Conservation (phyloP, 257 asterid species). For the Solanum rostratum region DNA sequence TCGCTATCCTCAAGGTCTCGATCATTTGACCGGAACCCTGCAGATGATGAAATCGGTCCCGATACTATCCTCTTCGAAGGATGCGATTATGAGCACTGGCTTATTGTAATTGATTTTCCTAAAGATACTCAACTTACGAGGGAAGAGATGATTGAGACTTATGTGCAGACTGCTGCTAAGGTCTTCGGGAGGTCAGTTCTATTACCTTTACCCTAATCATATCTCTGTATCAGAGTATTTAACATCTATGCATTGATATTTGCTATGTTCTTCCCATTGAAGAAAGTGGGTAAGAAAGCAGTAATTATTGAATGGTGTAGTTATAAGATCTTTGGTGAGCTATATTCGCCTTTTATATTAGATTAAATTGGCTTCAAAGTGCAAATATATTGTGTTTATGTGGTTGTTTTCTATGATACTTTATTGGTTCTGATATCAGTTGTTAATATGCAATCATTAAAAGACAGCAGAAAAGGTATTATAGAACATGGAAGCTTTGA, state of each 20-base stretch:
- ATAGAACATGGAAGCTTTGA: not conserved
- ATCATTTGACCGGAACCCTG: constrained; percentile 26
- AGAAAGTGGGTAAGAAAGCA: not conserved
- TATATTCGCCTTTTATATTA: not conserved
- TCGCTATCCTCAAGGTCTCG: constrained; percentile 17
- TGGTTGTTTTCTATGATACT: not conserved
- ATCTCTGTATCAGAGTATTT: not conserved
- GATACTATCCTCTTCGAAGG: constrained; percentile 93
- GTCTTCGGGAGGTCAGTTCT: constrained; percentile 69
- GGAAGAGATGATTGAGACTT: constrained; percentile 67
- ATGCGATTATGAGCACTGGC: constrained; percentile 96
- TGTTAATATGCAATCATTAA: not conserved
- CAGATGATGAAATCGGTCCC: constrained; percentile 54
- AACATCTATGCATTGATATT: not conserved
- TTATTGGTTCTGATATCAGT: not conserved
- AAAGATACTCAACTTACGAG: constrained; percentile 32
- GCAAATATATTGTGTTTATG: not conserved
- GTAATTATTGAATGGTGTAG: not conserved
- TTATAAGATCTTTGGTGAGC: not conserved
- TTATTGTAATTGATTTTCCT: constrained; percentile 72
- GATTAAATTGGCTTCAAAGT: not conserved
- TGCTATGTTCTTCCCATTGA: not conserved
- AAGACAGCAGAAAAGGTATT: not conserved
- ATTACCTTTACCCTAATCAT: not conserved
- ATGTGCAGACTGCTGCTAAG: constrained; percentile 65